Evolutionary conservation across 2,329 filamentous ascomycete species (phyloP).

Genomic region (Xylaria sp.): DNA sequence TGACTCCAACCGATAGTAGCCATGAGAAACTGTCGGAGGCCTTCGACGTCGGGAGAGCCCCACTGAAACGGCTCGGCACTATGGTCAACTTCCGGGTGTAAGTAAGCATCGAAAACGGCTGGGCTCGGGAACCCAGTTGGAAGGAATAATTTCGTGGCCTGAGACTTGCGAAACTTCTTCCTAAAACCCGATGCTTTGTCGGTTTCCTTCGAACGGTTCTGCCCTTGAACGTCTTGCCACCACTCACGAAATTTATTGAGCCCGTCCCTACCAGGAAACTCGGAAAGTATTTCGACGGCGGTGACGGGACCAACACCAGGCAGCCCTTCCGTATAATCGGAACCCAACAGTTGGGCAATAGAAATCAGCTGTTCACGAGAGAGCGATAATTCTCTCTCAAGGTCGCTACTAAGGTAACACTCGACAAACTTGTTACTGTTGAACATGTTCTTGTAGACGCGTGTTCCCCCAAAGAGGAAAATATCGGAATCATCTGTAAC

Average conservation of each 20-base stretch:
- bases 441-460: slow-evolving; percentile 99
- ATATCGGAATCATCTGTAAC: slow-evolving; percentile 98
- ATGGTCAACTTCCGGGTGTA: slow-evolving; percentile 85
- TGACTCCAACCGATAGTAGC: slow-evolving; percentile 90
- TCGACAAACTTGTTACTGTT: slow-evolving; percentile 98
- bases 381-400: slow-evolving; percentile 90
- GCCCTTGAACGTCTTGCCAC: slow-evolving; percentile 83
- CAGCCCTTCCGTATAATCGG: slow-evolving; percentile 94
- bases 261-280: slow-evolving; percentile 74
- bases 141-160: slow-evolving; percentile 87
- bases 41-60: slow-evolving; percentile 93
- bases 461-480: slow-evolving; percentile 94
- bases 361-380: slow-evolving; percentile 88
- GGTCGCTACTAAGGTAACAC: slow-evolving; percentile 85
- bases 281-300: slow-evolving; percentile 91
- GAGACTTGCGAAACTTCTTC: slow-evolving; percentile 84
- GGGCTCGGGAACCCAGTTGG: slow-evolving; percentile 81
- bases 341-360: slow-evolving; percentile 89
- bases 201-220: slow-evolving; percentile 71
- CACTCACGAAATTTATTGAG: slow-evolving; percentile 85
- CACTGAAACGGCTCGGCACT: slow-evolving; percentile 86
- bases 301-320: slow-evolving; percentile 93
- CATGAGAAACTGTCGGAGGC: slow-evolving; percentile 86
- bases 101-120: slow-evolving; percentile 84
- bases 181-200: slow-evolving; percentile 74